Conservation (phyloP, 495 filamentous ascomycete genomes). For the Xylaria castorea region DNA sequence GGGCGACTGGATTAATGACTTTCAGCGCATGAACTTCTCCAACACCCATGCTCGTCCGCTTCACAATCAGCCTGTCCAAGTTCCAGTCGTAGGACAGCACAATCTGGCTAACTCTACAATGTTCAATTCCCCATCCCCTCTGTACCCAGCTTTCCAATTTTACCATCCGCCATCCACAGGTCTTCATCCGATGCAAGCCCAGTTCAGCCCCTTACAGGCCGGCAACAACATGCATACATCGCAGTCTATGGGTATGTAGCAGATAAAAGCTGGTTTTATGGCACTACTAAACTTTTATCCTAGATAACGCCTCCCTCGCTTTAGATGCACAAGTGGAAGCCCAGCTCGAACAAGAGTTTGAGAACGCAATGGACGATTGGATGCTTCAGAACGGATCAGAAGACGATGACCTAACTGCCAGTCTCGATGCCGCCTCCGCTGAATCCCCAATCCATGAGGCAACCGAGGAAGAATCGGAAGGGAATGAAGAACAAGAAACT, state of each 20-base stretch:
- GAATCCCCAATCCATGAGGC: constrained; percentile 10
- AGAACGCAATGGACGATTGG: constrained; percentile 27
- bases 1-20: constrained; percentile 41
- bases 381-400: constrained; percentile 19
- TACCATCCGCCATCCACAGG: neutral
- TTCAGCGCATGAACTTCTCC: constrained; percentile 40
- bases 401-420: neutral
- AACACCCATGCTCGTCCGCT: neutral
- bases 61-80: neutral
- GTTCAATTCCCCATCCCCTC: neutral
- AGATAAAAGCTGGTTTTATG: neutral
- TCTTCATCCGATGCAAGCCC: neutral
- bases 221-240: neutral
- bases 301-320: neutral
- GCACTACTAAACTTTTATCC: neutral
- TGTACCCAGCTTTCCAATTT: neutral
- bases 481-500: constrained; percentile 31
- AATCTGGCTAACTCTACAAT: neutral
- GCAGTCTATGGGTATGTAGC: constrained; percentile 12
- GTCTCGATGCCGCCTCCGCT: neutral
- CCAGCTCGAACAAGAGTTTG: constrained; percentile 17
- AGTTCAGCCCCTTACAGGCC: neutral
- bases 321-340: neutral
- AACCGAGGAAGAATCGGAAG: neutral
- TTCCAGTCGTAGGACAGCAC: constrained; percentile 1